Evolutionary conservation across 768 basidiomycete genomes (phyloP), one percentile per base, ranked within the genome.

Genomic region (Tylopilus felleus): DNA sequence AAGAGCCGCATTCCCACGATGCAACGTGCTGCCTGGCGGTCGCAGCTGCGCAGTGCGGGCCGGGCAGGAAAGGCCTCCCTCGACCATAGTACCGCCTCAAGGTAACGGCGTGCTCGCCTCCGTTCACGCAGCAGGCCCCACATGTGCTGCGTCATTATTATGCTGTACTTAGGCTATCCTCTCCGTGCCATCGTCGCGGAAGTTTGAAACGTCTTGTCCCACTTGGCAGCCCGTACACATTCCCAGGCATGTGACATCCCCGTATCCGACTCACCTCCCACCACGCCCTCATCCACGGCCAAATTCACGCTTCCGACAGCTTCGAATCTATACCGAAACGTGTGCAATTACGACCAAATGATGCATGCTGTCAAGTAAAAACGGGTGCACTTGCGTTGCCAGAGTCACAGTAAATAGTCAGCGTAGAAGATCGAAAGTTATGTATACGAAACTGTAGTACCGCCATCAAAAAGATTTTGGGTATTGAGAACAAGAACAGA

Each of bases 371-470:
- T 54, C 62, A 55, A 40, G 44, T 56, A 60, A 40, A 47, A 12
- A 45, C 55, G 23, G 49, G 28, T 49, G 45, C 16, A 45, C 28
- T 49, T 31, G 42, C 38, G 55, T 47, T 52, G 40, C 51, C 45
- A 60, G 57, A 53, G 52, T 45, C 62, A 59, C 52, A 46, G 60
- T 60, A 67, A 66, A 21, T 60, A 59, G 52, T 49, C 49, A 56
- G 50, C 36, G 60, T 61, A 60, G 61, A 70, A 68, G 60, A 64
- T 65, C 62, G 64, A 72, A 66, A 33, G 51, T 41, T 44, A 46
- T 55, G 55, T 40, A 40, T 40, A 40, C 22, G 49, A 57, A 48
- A 59, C 49, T 40, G 53, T 49, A 44, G 47, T 45, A 55, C 49
- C 53, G 53, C 60, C 48, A 47, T 59, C 52, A 57, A 53, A n/a